phyloP scores from a whole-genome alignment of 495 filamentous ascomycete genomes.

The Xylaria longipes region DNA sequence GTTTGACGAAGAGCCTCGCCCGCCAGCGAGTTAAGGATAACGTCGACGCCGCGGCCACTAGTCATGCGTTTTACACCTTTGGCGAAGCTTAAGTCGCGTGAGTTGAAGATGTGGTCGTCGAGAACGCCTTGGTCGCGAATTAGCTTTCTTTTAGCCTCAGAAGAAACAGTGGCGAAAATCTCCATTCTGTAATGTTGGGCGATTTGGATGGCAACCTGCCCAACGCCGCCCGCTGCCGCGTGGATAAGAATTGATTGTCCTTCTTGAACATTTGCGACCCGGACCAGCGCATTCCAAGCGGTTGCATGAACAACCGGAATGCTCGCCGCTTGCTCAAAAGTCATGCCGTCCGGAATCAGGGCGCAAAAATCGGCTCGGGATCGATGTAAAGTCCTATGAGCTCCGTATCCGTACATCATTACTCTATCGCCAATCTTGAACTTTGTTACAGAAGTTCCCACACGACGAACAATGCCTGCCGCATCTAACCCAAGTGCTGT shows the following conservation, averaged over 20 bases:
- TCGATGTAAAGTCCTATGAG: conserved; percentile 31
- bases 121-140: conserved; percentile 55
- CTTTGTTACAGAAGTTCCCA: conserved; percentile 57
- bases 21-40: conserved; percentile 66
- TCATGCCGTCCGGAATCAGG: conserved; percentile 54
- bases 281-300: conserved; percentile 56
- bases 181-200: conserved; percentile 57
- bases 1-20: conserved; percentile 59
- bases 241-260: conserved; percentile 66
- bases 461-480: conserved; percentile 54
- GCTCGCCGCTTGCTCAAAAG: conserved; percentile 56
- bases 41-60: conserved; percentile 57
- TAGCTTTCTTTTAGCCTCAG: conserved; percentile 52
- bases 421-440: conserved; percentile 57
- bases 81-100: conserved; percentile 48
- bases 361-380: conserved; percentile 38
- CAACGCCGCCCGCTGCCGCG: conserved; percentile 60
- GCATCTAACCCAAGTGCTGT: conserved; percentile 53
- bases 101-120: conserved; percentile 59
- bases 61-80: conserved; percentile 55
- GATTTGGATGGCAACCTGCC: conserved; percentile 62
- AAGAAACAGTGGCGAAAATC: conserved; percentile 62
- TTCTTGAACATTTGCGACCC: conserved; percentile 46
- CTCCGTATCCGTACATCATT: conserved; percentile 43
- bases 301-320: conserved; percentile 61